Conservation (phyloP, 2,329 filamentous ascomycete genomes). For the Tolypocladium tundrense region DNA sequence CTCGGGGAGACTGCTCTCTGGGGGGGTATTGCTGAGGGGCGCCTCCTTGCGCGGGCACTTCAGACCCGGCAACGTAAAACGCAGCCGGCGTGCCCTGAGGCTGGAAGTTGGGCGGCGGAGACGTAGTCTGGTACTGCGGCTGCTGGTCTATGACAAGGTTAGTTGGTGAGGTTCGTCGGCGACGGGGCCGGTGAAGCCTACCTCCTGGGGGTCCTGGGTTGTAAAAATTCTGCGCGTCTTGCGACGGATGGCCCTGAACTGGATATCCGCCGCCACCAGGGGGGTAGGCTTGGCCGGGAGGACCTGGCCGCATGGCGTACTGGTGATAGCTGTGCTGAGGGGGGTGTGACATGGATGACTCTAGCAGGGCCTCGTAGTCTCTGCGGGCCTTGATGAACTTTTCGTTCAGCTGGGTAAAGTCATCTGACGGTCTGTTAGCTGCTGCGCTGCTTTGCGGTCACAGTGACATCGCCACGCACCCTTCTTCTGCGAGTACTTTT, state of each 20-base stretch:
- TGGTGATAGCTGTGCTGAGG: conserved; percentile 69
- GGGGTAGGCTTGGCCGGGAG: conserved; percentile 35
- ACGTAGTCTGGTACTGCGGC: conserved; percentile 34
- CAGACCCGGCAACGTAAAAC: conserved; percentile 55
- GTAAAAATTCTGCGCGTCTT: conserved; percentile 61
- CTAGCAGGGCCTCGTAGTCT: conserved; percentile 92
- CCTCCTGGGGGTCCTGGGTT: conserved; percentile 41
- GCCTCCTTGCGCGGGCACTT: conserved; percentile 33
- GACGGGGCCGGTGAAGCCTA: conserved; percentile 7
- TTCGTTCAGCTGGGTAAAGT: conserved; percentile 96
- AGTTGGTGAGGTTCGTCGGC: conserved; percentile 2
- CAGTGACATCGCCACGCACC: conserved; percentile 37
- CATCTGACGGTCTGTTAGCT: conserved; percentile 47
- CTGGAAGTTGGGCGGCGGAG: conserved; percentile 45
- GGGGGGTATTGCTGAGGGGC: conserved; percentile 40
- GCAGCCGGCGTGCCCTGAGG: conserved; percentile 43
- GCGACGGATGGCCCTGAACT: conserved; percentile 32
- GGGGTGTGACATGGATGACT: conserved; percentile 94
- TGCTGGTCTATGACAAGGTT: conserved; percentile 25
- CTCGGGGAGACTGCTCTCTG: conserved; percentile 38
- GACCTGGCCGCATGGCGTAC: conserved; percentile 44
- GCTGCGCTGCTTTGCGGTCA: no score
- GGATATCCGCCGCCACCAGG: conserved; percentile 26
- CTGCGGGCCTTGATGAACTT: conserved; percentile 98
- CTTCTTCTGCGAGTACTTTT: conserved; percentile 99